phyloP scores from a whole-genome alignment of 129 eudicot species.

The Saussurea involucrata region DNA sequence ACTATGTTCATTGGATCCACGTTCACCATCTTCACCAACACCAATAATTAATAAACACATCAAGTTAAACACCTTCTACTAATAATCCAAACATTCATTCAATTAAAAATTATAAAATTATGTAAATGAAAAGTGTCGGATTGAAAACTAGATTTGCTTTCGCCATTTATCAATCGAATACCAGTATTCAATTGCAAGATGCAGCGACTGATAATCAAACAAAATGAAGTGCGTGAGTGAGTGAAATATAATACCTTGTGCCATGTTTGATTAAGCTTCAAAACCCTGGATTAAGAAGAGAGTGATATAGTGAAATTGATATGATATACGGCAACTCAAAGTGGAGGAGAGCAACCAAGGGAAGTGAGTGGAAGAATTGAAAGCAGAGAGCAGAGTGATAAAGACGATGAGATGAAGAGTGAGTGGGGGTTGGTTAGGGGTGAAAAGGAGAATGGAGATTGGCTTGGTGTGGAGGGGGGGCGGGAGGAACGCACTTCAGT shows the following conservation, averaged over 20 bases:
- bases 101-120: background rate
- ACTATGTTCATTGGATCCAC: slow-evolving; percentile 20
- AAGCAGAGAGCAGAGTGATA: too few species aligned
- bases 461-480: too few species aligned
- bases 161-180: background rate
- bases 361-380: background rate
- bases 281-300: background rate
- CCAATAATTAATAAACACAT: slow-evolving; percentile 1
- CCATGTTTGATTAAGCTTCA: slow-evolving; percentile 9
- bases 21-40: slow-evolving; percentile 26
- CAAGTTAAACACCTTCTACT: background rate
- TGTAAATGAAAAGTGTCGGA: background rate
- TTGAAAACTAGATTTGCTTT: background rate
- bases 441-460: too few species aligned
- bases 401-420: too few species aligned
- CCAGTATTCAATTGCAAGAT: background rate
- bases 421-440: too few species aligned
- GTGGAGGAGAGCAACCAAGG: background rate
- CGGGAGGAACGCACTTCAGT: too few species aligned
- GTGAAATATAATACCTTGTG: slow-evolving; percentile 13
- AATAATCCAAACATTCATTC: background rate
- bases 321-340: too few species aligned
- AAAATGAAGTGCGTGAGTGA: background rate
- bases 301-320: background rate
- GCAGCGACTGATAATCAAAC: background rate